Conservation (phyloP, 768 basidiomycete genomes). For the Boletellus emodensis region DNA sequence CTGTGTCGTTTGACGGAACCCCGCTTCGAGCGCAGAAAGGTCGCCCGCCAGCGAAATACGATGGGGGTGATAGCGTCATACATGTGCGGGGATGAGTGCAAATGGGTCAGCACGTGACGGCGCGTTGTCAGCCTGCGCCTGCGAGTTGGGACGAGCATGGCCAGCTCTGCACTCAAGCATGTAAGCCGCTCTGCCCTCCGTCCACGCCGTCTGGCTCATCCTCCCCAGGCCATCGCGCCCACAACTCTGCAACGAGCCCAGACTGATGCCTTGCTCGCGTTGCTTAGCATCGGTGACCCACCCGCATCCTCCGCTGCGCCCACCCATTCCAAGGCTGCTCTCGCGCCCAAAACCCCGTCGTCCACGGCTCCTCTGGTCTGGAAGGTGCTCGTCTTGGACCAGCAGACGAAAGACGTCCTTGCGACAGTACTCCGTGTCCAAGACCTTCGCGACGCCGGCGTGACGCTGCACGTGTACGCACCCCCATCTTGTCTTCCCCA, state of each 20-base stretch:
- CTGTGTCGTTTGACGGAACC: too few relatives aligned
- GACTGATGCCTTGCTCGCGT: conserved; percentile 74
- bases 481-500: conserved; percentile 1
- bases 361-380: conserved; percentile 77
- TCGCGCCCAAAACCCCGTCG: conserved; percentile 47
- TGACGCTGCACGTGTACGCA: conserved; percentile 94
- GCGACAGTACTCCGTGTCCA: conserved; percentile 95
- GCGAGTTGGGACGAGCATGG: conserved; percentile 29
- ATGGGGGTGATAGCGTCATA: too few relatives aligned
- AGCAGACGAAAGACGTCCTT: conserved; percentile 92
- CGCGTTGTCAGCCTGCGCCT: neutral
- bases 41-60: too few relatives aligned
- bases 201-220: conserved; percentile 22
- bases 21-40: too few relatives aligned
- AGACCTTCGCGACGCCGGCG: conserved; percentile 93
- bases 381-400: conserved; percentile 95
- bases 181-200: conserved; percentile 24
- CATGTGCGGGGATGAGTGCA: neutral
- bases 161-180: conserved; percentile 44
- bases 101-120: conserved; percentile 16
- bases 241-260: conserved; percentile 84
- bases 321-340: conserved; percentile 27
- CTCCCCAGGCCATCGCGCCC: conserved; percentile 37
- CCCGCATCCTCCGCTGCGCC: conserved; percentile 9
- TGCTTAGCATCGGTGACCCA: conserved; percentile 82